Evolutionary conservation across 768 basidiomycete genomes (phyloP), one percentile per base, ranked within the genome.

Genomic region (Auriscalpium orientale): DNA sequence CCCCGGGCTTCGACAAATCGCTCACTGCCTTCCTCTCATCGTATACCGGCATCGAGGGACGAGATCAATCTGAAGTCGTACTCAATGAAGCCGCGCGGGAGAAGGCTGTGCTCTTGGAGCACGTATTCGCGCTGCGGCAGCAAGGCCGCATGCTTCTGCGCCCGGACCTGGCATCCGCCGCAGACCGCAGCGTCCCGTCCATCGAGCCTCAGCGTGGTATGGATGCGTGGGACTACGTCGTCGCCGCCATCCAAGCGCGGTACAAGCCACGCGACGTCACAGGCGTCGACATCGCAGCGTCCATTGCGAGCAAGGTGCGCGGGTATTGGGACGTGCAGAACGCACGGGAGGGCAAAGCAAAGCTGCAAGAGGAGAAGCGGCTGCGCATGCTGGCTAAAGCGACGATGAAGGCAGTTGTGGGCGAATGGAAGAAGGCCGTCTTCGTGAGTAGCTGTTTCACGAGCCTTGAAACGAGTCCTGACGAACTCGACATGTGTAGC

Each of bases 361-460:
- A 70, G 56, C 68, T 69, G 18, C 78, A 78, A 60, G 87, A 90
- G 62, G 88, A 91, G 72, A 81, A 79, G 68, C 76, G 85, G 33
- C 59, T 89, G 61, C 76, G 81, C 52, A 75, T 72, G 4, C 63
- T 91, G 38, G 89, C 89, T 12, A 90, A 88, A 71, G 78, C 81
- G 20, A 85, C 89, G 0, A 76, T 87, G 49, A 82, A 81, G 62
- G 71, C 83, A 63, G 82, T 97, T 33, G 76, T 79, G 34, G 77
- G 76, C 8, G 87, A 92, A 65, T 98, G 95, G 95, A 89, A 87
- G 69, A 84, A 89, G 65, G 94, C 90, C 8, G 83, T 94, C 46
- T 83, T 84, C 63, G 90, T 89, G 65, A 65, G 90, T 79, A 16
- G 9, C 12, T 15, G 18, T 46, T 35, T 8, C 20, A 15, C 28